These are phyloP conservation scores for Micractinium conductrix DNA, from an alignment of 139 green algal genomes.

Conservation along the genomic window DNA sequence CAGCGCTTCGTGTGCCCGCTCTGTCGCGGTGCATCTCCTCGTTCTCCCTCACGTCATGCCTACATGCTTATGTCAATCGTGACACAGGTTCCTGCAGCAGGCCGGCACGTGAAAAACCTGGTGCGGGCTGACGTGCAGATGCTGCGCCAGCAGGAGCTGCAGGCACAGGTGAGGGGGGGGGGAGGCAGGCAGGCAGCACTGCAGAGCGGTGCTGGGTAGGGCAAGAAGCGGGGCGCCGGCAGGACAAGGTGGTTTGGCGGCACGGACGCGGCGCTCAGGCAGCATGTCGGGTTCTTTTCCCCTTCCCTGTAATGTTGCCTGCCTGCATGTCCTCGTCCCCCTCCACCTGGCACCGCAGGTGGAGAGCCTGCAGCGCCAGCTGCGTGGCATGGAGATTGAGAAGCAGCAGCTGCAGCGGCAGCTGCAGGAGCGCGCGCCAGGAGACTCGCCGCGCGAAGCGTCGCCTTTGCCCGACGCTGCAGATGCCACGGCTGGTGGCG, in stretches of 20 bases:
- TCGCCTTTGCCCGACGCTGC: too few species aligned
- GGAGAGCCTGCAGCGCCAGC: background rate
- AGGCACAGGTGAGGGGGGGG: constrained; percentile 5
- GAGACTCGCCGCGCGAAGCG: too few species aligned
- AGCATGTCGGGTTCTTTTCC: background rate
- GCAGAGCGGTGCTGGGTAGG: background rate
- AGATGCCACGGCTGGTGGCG: background rate
- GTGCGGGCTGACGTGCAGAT: constrained; percentile 25
- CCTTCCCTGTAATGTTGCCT: too few species aligned
- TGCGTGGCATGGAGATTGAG: background rate
- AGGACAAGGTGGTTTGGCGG: background rate
- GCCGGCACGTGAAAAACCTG: constrained; percentile 27
- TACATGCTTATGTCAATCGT: too few species aligned
- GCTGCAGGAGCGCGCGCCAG: too few species aligned
- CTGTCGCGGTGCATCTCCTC: too few species aligned
- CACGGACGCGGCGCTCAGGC: background rate
- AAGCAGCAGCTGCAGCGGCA: background rate
- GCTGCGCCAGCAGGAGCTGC: constrained; percentile 28
- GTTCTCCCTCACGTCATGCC: too few species aligned
- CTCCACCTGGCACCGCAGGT: too few species aligned
- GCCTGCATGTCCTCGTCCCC: too few species aligned
- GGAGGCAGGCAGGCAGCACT: too few species aligned
- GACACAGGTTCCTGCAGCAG: constrained; percentile 30
- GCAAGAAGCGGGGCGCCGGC: background rate
- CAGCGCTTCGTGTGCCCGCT: too few species aligned